Conservation (phyloP, 2,329 filamentous ascomycete species). For the Alternaria consortialis region DNA sequence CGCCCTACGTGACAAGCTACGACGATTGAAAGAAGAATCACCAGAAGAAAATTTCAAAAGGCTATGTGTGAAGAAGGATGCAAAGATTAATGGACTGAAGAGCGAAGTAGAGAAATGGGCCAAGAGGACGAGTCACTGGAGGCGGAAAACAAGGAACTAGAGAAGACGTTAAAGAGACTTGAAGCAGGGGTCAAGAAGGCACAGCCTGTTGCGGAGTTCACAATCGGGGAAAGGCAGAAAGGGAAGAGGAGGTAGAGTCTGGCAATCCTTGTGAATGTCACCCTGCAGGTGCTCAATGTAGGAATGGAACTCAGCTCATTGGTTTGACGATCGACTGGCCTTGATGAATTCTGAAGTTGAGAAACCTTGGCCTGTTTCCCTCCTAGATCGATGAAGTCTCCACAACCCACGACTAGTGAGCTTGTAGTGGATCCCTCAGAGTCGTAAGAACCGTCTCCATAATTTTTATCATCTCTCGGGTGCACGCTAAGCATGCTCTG, state of each 20-base stretch:
- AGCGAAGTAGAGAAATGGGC: not conserved
- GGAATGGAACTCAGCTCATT: not conserved
- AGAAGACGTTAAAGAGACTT: not conserved
- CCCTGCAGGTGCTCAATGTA: not conserved
- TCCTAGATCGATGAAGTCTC: too few relatives aligned
- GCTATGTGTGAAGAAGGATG: not conserved
- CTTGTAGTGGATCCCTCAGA: too few relatives aligned
- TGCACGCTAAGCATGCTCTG: too few relatives aligned
- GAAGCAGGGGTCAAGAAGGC: not conserved
- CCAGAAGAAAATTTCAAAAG: not conserved
- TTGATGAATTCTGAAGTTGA: too few relatives aligned
- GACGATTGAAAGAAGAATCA: not conserved
- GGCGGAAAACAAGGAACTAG: not conserved
- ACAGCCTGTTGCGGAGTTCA: not conserved
- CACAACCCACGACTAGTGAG: too few relatives aligned
- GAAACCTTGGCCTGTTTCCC: too few relatives aligned
- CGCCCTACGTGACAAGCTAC: not conserved
- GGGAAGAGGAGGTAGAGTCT: not conserved
- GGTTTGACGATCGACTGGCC: too few relatives aligned
- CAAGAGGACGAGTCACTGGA: not conserved
- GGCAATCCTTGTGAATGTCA: not conserved
- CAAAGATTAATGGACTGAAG: not conserved
- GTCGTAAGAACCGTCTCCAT: too few relatives aligned
- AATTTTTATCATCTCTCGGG: too few relatives aligned
- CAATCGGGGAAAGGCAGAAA: not conserved